Percentiles rank a stretch among this genome's conserved stretches.
These are phyloP conservation scores for Cicer yamashitae DNA, from an alignment of 306 rosid species.

Conservation along the genomic window DNA sequence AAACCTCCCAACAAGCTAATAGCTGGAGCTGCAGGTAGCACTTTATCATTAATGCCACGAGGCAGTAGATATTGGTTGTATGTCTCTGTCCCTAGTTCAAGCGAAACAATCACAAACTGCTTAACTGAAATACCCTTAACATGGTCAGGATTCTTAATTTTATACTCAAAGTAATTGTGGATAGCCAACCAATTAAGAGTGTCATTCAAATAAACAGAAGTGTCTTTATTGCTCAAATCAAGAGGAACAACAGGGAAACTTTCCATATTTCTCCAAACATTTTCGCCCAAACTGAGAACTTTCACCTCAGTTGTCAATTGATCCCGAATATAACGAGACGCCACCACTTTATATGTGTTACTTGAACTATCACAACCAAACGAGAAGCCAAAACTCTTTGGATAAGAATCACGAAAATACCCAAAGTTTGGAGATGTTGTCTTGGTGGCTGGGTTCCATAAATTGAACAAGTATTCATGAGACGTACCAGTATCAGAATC, in stretches of 20 bases:
- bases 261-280: background rate
- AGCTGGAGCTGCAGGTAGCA: background rate
- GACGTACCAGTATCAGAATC: rapidly evolving
- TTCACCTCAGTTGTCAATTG: background rate
- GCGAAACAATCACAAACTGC: background rate
- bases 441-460: background rate
- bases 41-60: background rate
- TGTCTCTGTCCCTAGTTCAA: background rate
- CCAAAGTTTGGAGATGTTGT: background rate
- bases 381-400: too few species aligned
- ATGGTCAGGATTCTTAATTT: background rate
- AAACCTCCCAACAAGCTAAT: background rate
- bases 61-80: background rate
- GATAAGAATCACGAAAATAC: background rate
- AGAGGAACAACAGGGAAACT: background rate
- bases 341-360: background rate
- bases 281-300: background rate
- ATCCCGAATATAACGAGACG: background rate
- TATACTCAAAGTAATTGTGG: background rate
- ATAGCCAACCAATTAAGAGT: background rate
- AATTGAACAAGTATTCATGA: background rate
- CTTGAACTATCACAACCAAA: background rate
- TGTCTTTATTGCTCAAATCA: background rate
- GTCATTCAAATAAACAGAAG: background rate
- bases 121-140: background rate